A percentile compares a stretch with the other conserved stretches of the same genome.
Evolutionary conservation across 2,329 filamentous ascomycete species (phyloP).

Genomic region (Cercospora berteroae): DNA sequence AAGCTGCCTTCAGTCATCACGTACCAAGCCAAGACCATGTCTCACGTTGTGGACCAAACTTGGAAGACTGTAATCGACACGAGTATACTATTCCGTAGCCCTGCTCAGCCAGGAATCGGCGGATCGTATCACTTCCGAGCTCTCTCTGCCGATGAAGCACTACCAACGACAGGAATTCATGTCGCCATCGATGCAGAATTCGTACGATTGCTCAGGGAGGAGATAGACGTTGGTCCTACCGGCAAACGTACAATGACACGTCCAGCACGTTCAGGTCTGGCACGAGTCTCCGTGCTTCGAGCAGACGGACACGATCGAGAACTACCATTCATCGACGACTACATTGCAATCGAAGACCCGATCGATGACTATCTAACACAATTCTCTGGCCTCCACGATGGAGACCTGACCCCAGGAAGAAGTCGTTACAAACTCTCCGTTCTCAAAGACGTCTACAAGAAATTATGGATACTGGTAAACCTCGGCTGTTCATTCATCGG

Average conservation of each 20-base stretch:
- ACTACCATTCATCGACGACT: conserved; percentile 91
- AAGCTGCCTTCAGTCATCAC: conserved; percentile 86
- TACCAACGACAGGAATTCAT: conserved; percentile 61
- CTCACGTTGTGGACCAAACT: conserved; percentile 76
- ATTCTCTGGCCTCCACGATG: conserved; percentile 84
- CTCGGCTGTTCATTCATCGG: conserved; percentile 91
- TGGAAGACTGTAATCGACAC: conserved; percentile 88
- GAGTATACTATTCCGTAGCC: conserved; percentile 76
- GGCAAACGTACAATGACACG: conserved; percentile 89
- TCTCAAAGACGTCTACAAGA: conserved; percentile 93
- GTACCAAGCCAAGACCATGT: conserved; percentile 78
- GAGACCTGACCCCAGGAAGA: conserved; percentile 77
- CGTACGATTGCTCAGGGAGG: conserved; percentile 84
- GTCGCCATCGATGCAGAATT: conserved; percentile 96
- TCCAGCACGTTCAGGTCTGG: conserved; percentile 84
- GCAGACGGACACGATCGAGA: conserved; percentile 76
- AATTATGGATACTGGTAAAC: conserved; percentile 94
- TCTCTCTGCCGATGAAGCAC: conserved; percentile 47
- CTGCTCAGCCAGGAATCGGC: conserved; percentile 46
- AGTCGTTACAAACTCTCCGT: conserved; percentile 80
- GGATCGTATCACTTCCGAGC: conserved; percentile 30
- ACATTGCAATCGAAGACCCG: conserved; percentile 84
- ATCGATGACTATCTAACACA: conserved; percentile 94
- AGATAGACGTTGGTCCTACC: conserved; percentile 94
- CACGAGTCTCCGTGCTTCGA: conserved; percentile 86